Evolutionary conservation across 2,329 filamentous ascomycete genomes (phyloP), one percentile per base, ranked within the genome.

Genomic region (Helotiales sp.): DNA sequence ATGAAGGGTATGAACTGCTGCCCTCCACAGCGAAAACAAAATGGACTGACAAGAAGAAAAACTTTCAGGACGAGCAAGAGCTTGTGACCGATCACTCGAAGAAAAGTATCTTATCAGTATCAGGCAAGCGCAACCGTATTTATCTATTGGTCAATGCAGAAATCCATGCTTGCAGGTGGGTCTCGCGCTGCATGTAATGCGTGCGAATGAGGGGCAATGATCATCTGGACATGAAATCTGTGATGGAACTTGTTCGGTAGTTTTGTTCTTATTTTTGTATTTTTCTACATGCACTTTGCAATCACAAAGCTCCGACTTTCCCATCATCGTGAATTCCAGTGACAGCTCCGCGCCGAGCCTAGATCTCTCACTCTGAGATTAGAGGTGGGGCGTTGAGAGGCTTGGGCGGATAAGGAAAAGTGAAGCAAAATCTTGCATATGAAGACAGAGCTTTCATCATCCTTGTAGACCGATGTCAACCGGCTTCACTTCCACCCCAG

Each of bases 121-220:
- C 42, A 47, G 44, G 33, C 30, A 38, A 31, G 42, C 30, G 44
- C 15, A 8, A 33, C 31, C 24, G 5, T 52, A 36, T n/a, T n/a
- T 25, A 44, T 44, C 40, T 25, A 54, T 54, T 54, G 27, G 52
- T 49, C 42, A 54, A 54, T 54, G 9, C 29, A 15, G 24, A 46
- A 29, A 48, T 27, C 30, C 54, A 27, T 52, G 29, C 22, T 19
- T 27, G 27, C 24, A n/a, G 36, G 22, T 40, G n/a, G n/a, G n/a
- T n/a, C n/a, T n/a, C n/a, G n/a, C n/a, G n/a, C n/a, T n/a, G n/a
- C n/a, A n/a, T n/a, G n/a, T 27, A 24, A 25, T 44, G 19, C 22
- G 27, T n/a, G 27, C 19, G 27, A 17, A 9, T 25, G 40, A 25
- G 22, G 22, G 22, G 40, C 27, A 15, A 12, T 9, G 19, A 44